phyloP scores from a whole-genome alignment of 2,329 filamentous ascomycete genomes.

The Xylariales sp. region DNA sequence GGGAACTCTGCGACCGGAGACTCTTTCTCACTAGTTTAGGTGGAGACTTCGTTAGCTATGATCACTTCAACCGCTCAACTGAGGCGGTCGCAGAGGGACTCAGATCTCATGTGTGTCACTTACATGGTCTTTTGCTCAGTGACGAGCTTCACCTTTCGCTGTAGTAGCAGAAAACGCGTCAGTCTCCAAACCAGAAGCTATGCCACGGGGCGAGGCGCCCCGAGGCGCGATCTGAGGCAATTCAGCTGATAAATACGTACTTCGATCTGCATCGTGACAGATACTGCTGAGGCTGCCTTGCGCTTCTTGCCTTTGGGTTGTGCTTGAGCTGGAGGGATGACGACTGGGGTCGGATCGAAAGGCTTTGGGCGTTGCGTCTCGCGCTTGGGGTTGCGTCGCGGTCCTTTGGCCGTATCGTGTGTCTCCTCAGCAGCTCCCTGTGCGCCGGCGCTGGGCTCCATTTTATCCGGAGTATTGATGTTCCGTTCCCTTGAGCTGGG shows the following conservation, averaged over 20 bases:
- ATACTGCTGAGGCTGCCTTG: neutral
- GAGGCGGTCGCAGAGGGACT: neutral
- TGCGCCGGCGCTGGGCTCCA: neutral
- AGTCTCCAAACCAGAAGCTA: neutral
- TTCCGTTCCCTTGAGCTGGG: too few relatives aligned
- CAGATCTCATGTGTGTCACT: constrained; percentile 30
- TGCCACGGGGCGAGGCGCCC: neutral
- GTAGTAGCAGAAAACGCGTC: constrained; percentile 33
- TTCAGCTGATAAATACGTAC: neutral
- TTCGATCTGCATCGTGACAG: constrained; percentile 7
- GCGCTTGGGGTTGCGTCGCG: constrained; percentile 2
- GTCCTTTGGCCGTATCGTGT: neutral
- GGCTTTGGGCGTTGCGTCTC: neutral
- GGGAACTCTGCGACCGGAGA: constrained; percentile 83
- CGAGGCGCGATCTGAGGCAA: too few relatives aligned
- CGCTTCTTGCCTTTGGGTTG: neutral
- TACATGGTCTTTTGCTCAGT: constrained; percentile 90
- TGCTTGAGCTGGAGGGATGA: neutral
- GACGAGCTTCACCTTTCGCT: constrained; percentile 87
- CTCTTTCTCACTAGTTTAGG: constrained; percentile 61
- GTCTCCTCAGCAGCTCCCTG: neutral
- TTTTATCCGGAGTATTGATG: neutral
- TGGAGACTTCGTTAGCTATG: neutral
- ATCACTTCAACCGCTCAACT: neutral
- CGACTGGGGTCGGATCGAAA: neutral